These are phyloP conservation scores for Stenocarpella maydis DNA, from an alignment of 2,329 filamentous ascomycete species.

Conservation along the genomic window DNA sequence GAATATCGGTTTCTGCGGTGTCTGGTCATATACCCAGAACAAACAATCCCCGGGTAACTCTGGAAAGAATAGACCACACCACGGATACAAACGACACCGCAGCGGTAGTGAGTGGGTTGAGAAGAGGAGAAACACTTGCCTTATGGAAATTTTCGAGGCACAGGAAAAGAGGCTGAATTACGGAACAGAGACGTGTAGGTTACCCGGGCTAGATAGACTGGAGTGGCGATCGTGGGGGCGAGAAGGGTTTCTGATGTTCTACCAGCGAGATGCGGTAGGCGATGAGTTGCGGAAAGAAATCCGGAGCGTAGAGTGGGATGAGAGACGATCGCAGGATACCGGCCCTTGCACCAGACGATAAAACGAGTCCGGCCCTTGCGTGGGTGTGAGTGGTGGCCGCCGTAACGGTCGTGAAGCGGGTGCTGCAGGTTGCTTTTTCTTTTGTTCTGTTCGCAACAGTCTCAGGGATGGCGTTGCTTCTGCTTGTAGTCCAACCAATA, in stretches of 20 bases:
- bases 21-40: neutral
- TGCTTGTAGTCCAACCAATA: constrained; percentile 20
- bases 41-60: neutral
- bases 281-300: constrained; percentile 14
- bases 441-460: constrained; percentile 5
- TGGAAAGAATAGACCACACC: neutral
- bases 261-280: neutral
- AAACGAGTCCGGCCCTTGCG: constrained; percentile 20
- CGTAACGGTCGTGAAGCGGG: constrained; percentile 23
- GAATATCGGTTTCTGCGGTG: too few species aligned
- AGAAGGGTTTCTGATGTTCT: neutral
- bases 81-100: neutral
- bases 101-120: neutral
- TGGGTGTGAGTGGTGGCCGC: constrained; percentile 21
- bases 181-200: neutral
- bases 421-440: constrained; percentile 25
- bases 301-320: constrained; percentile 9
- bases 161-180: neutral
- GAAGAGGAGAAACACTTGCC: neutral
- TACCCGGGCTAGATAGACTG: neutral
- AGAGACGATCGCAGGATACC: constrained; percentile 13
- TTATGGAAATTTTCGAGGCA: neutral
- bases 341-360: constrained; percentile 24
- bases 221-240: neutral
- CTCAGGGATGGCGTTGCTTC: constrained; percentile 21